Conservation (phyloP, 1,284 basidiomycete genomes). For the Ceratobasidium sp. region DNA sequence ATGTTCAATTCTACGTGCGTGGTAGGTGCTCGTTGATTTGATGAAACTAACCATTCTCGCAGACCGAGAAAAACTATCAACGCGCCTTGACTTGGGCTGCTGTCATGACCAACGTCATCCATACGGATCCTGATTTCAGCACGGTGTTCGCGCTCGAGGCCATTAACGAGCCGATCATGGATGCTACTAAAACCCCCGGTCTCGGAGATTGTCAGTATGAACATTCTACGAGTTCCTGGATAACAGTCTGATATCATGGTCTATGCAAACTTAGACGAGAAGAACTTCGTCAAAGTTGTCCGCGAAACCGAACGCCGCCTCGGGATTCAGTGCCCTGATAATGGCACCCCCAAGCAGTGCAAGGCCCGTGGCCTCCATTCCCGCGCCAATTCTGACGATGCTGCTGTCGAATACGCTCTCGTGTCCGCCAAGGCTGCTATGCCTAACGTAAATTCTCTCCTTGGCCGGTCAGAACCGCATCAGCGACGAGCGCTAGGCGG, state of each 20-base stretch:
- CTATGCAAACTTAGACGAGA: conserved; percentile 66
- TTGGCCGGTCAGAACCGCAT: no score
- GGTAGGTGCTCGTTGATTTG: no score
- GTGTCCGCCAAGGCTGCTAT: not conserved
- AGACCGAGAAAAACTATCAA: conserved; percentile 76
- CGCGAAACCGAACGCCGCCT: conserved; percentile 73
- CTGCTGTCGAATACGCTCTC: conserved; percentile 53
- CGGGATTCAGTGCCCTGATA: conserved; percentile 61
- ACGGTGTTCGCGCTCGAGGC: conserved; percentile 80
- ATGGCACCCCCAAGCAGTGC: not conserved
- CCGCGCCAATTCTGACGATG: conserved; percentile 56
- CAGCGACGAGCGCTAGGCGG: not conserved
- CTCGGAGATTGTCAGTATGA: conserved; percentile 71
- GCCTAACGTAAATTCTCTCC: not conserved
- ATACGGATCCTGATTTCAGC: conserved; percentile 74
- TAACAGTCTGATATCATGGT: not conserved
- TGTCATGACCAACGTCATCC: conserved; percentile 79
- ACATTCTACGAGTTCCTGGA: not conserved
- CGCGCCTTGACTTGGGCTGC: conserved; percentile 82
- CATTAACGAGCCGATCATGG: conserved; percentile 80
- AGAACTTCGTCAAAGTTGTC: conserved; percentile 76
- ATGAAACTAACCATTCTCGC: conserved; percentile 56
- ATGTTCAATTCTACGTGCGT: conserved; percentile 73
- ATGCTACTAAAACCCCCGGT: conserved; percentile 72
- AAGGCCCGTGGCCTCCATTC: not conserved